Base-by-base conservation (phyloP, 106 monocot species). In the Hemerocallis citrina region DNA sequence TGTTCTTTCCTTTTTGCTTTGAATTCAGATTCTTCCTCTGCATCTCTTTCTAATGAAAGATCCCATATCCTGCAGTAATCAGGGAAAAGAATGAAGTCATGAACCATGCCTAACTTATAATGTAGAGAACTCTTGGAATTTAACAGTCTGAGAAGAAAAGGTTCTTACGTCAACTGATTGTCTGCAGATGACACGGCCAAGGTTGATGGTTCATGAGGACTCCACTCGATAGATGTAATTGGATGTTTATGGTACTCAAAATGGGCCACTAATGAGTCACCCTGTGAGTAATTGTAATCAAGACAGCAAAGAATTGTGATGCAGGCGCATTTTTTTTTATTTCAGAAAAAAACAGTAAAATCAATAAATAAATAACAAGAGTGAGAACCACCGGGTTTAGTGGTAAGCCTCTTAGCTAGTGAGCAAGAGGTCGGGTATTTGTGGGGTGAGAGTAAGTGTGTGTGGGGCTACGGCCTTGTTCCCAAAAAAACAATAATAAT, bases 1-100 rank as follows among this genome's bases (percentile, higher is more conserved):
- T 88, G 84, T 23, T 93, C 88, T 69, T 85, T 81, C 52, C 79
- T 64, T 42, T 76, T 78, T 24, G 71, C 76, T 72, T 72, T 88
- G 58, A 93, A 93, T 55, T 93, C 92, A 21, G 85, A 74, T 68
- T 93, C 92, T 59, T 93, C 92, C 55, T 93, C 92, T 59, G 78
- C 81, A 52, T 93, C 92, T 57, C 81, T 81, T 68, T 93, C 92
- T 36, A 93, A 63, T 49, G 92, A 81, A 67, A 93, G 76, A 34
- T 93, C 92, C 92, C 92, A 93, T 68, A 93, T 79, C 50, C 92
- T 93, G 33, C 12, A 65, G 54, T 12, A 38, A 36, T 36, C 8
- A 36, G 36, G n/a, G n/a, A 36, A 67, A 17, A n/a, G 16, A 34
- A 69, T 24, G 54, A 30, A 11, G 37, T 38, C 37, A 38, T 6